Base-by-base conservation (phyloP, 1,284 basidiomycete species). In the Thelephora terrestris region DNA sequence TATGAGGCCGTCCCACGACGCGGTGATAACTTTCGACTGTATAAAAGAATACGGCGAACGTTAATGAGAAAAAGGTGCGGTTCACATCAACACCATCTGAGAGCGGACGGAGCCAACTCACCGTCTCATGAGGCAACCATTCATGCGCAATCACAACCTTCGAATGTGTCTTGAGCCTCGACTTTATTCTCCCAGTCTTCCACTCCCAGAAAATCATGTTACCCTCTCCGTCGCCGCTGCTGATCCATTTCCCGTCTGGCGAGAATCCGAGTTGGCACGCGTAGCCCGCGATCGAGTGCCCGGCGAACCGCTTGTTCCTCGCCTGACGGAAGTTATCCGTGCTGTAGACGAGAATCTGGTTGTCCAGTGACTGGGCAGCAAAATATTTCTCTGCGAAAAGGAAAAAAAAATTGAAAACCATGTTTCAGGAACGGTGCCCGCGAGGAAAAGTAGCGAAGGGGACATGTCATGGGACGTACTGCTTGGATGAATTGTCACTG, bases 201-300 rank as follows among this genome's bases (percentile, higher is more conserved):
- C 92, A 99, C 67, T 99, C 96, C 96, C 95, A 99, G 67, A 98
- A 96, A 14, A 98, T 90, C 40, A 99, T 75, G 64, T 96, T 93
- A 1, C 96, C 96, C 53, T 86, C 82, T 3, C 90, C 89, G 59
- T 98, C 95, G 25, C 96, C 96, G 47, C 91, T 94, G 58, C 90
- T 94, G 58, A 99, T 85, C 84, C 91, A 95, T 65, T 91, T 91
- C 16, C 96, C 96, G 62, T 99, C 96, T 0, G 96, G 94, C 20
- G 92, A 96, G 67, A 99, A 99, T 21, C 88, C 92, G 40, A 98
- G 82, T 61, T 93, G 87, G 63, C 93, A 98, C 2, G 95, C 95
- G 65, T 97, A 99, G 2, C 96, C 96, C 2, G 94, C 93, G 9
- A 95, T 83, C 7, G 88, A 90, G 66, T 99, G 96, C 0, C 96